A percentile compares a stretch with the other conserved stretches of the same genome.
Evolutionary conservation across 495 filamentous ascomycete genomes (phyloP).

Genomic region (Penicillium macrosclerotiorum): DNA sequence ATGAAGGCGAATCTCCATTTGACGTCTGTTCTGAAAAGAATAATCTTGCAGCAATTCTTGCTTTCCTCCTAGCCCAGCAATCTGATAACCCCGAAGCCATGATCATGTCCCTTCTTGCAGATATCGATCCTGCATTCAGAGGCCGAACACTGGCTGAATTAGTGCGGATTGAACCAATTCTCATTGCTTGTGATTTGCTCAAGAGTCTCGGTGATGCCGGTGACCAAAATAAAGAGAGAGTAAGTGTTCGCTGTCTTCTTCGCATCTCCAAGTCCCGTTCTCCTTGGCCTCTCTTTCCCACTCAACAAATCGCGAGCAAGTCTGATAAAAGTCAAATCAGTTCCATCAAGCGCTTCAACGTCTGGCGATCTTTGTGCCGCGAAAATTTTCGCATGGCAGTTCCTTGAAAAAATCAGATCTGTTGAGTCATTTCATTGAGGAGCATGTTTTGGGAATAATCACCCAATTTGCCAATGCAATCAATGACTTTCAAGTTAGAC

Average conservation of each 20-base stretch:
- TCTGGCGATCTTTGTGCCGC: constrained; percentile 62
- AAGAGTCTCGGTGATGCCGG: constrained; percentile 73
- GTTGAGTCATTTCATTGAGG: constrained; percentile 77
- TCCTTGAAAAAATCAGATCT: constrained; percentile 51
- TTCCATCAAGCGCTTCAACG: constrained; percentile 62
- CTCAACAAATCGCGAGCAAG: too few species aligned
- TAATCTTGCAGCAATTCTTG: constrained; percentile 77
- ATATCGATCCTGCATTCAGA: constrained; percentile 66
- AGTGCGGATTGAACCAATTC: constrained; percentile 70
- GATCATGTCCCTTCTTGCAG: constrained; percentile 64
- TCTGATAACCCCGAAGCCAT: constrained; percentile 61
- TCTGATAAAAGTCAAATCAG: too few species aligned
- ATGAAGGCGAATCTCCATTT: constrained; percentile 54
- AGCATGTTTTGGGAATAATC: constrained; percentile 85
- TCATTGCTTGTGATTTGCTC: constrained; percentile 76
- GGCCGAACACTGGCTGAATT: constrained; percentile 63
- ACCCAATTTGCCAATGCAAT: constrained; percentile 77
- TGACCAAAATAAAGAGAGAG: constrained; percentile 56
- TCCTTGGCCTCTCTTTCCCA: too few species aligned
- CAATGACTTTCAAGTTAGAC: constrained; percentile 61
- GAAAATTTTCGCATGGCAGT: constrained; percentile 49
- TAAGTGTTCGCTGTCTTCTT: too few species aligned
- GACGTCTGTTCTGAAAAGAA: constrained; percentile 59
- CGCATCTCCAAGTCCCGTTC: constrained; percentile 1
- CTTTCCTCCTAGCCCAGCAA: constrained; percentile 73